Conservation (phyloP, 345 rosid genomes). For the Corchorus olitorius region DNA sequence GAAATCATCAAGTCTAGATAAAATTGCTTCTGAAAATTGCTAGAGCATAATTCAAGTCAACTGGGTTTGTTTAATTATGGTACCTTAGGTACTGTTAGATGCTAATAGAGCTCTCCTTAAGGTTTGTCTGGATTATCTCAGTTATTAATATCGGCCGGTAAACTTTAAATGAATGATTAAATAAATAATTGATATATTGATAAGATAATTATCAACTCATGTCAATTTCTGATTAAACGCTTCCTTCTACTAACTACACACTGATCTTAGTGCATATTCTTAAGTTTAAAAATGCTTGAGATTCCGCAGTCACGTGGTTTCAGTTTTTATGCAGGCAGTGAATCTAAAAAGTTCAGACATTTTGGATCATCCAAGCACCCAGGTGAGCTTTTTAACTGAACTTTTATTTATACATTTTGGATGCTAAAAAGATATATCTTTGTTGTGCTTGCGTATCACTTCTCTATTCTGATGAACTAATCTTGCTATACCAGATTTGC, state of each 20-base stretch:
- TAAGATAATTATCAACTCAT: too few species aligned
- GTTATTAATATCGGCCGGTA: too few species aligned
- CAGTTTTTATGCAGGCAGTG: constrained; percentile 75
- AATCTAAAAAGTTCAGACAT: constrained; percentile 86
- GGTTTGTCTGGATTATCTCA: too few species aligned
- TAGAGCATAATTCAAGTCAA: too few species aligned
- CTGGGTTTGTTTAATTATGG: too few species aligned
- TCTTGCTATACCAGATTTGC: constrained; percentile 76
- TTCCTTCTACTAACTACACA: not conserved
- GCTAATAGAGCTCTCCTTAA: too few species aligned
- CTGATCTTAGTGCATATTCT: not conserved
- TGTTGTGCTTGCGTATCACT: constrained; percentile 36
- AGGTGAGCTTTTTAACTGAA: constrained; percentile 53
- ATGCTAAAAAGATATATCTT: constrained; percentile 32
- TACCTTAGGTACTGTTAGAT: too few species aligned
- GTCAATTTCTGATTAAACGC: too few species aligned
- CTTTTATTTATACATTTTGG: constrained; percentile 26
- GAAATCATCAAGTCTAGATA: too few species aligned
- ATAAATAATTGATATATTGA: too few species aligned
- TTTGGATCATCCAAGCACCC: constrained; percentile 66
- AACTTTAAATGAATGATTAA: too few species aligned
- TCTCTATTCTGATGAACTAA: constrained; percentile 44
- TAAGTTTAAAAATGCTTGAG: constrained; percentile 13
- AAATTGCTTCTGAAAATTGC: too few species aligned
- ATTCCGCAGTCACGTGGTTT: constrained; percentile 39